phyloP scores from a whole-genome alignment of 2,329 filamentous ascomycete species.

The Didymella pomorum region DNA sequence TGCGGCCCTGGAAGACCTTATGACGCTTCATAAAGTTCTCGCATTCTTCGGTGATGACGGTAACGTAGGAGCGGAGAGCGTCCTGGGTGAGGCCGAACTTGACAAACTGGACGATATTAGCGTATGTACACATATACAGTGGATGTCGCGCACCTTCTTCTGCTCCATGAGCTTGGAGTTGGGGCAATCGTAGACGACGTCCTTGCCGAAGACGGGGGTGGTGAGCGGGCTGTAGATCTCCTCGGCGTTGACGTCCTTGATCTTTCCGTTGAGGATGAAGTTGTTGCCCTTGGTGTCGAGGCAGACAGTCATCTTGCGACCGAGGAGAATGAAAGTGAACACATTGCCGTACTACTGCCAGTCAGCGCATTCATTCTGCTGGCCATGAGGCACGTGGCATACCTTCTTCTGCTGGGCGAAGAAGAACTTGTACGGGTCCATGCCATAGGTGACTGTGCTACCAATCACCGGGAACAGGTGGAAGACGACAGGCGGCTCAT shows the following conservation, averaged over 20 bases:
- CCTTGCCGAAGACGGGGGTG: constrained; percentile 77
- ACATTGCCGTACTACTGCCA: constrained; percentile 77
- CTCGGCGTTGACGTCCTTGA: constrained; percentile 88
- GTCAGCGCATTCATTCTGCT: constrained; percentile 31
- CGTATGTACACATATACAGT: neutral
- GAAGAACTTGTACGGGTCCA: constrained; percentile 92
- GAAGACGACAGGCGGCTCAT: constrained; percentile 69
- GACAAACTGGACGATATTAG: constrained; percentile 67
- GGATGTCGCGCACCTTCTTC: constrained; percentile 73
- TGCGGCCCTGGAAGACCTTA: constrained; percentile 70
- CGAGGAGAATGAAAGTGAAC: constrained; percentile 87
- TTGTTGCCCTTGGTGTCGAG: constrained; percentile 85
- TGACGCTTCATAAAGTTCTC: constrained; percentile 74
- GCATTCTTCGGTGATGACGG: constrained; percentile 78
- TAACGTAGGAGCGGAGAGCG: constrained; percentile 78
- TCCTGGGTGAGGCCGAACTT: constrained; percentile 80
- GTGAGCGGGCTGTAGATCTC: constrained; percentile 85
- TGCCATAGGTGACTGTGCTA: constrained; percentile 92
- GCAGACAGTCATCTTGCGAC: constrained; percentile 88
- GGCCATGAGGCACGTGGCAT: constrained; percentile 25
- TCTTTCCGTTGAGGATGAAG: constrained; percentile 90
- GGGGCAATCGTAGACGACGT: constrained; percentile 90
- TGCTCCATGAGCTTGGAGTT: constrained; percentile 95
- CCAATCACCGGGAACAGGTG: constrained; percentile 77
- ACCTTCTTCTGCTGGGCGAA: constrained; percentile 76